Evolutionary conservation across 2,329 filamentous ascomycete genomes (phyloP).

Genomic region (Pseudogymnoascus sp.): DNA sequence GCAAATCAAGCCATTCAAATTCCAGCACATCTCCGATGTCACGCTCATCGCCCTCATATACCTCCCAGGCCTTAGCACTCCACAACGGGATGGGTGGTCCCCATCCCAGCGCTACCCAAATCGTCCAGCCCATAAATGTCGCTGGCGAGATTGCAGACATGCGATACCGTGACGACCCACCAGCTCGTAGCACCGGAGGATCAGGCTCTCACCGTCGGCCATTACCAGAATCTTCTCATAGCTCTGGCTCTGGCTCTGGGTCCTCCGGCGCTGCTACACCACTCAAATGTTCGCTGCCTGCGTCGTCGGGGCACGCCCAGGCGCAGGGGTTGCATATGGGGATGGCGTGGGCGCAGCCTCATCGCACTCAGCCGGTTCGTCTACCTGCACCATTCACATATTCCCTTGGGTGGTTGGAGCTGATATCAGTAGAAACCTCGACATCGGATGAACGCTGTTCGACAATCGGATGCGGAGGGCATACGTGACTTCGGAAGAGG

Average conservation of each 20-base stretch:
- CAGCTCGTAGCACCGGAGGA: not conserved
- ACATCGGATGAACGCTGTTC: not conserved
- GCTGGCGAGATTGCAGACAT: not conserved
- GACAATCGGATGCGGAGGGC: not conserved
- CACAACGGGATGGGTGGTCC: not conserved
- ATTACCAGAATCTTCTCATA: not conserved
- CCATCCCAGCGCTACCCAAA: not conserved
- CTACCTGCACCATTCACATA: not conserved
- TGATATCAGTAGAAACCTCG: not conserved
- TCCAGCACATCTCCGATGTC: not conserved
- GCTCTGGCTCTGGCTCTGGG: not conserved
- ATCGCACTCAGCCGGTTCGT: not conserved
- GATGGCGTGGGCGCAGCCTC: not conserved
- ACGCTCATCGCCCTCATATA: not conserved
- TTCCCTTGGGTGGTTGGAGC: not conserved
- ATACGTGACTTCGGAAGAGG: not conserved
- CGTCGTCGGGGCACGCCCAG: not conserved
- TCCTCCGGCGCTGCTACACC: not conserved
- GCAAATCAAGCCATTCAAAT: not conserved
- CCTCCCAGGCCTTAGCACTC: not conserved
- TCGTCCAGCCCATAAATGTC: not conserved
- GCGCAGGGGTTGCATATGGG: not conserved
- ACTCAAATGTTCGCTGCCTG: not conserved
- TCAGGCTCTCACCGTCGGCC: not conserved
- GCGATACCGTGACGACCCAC: not conserved